These are phyloP conservation scores for Leishmania arabica DNA, from an alignment of 208 protist species.

Conservation along the genomic window DNA sequence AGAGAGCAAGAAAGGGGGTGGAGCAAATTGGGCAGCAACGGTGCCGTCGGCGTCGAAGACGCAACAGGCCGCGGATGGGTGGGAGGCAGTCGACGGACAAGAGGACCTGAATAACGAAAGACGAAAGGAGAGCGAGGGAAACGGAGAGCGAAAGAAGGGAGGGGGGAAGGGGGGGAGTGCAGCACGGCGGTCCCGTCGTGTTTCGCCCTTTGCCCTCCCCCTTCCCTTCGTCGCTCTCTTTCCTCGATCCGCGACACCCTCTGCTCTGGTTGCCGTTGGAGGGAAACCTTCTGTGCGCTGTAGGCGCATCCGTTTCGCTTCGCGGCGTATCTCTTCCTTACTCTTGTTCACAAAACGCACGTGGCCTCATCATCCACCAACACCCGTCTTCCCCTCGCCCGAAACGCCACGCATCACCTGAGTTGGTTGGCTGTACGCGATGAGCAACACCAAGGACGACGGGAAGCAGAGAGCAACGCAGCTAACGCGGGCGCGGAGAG, in stretches of 20 bases:
- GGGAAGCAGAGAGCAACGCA: not conserved
- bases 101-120: conserved; percentile 10
- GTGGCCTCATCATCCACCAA: not conserved
- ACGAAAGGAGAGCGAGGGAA: conserved; percentile 2
- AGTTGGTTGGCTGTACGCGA: not conserved
- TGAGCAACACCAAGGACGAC: not conserved
- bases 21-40: not conserved
- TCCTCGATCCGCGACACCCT: not conserved
- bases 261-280: not conserved
- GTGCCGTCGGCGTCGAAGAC: not conserved
- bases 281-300: not conserved
- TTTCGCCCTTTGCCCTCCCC: not conserved
- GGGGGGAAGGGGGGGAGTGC: not conserved
- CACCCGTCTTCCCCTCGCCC: not conserved
- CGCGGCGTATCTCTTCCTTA: not conserved
- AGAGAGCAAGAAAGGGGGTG: not conserved
- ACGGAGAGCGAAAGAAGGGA: not conserved
- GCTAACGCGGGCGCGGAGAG: not conserved
- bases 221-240: not conserved
- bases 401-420: not conserved
- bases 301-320: not conserved
- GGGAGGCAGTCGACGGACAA: not conserved
- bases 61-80: not conserved
- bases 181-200: not conserved
- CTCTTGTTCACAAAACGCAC: not conserved